Evolutionary conservation across 176 grass and related monocot genomes (phyloP).

Genomic region (Zea mays): DNA sequence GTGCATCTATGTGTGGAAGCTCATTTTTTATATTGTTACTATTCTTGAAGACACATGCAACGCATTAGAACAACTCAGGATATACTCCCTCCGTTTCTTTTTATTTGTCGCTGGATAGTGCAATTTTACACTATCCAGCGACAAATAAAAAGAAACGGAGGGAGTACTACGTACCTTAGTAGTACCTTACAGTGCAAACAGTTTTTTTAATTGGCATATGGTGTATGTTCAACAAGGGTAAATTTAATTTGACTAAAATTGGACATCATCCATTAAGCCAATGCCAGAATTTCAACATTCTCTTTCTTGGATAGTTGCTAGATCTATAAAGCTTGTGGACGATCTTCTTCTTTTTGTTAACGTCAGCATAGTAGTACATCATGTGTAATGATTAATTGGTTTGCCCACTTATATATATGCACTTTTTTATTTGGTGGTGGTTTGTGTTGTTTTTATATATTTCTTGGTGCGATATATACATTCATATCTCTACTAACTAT

Average conservation of each 20-base stretch:
- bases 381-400: not conserved
- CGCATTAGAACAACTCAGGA: not conserved
- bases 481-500: no score
- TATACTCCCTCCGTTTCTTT: no score
- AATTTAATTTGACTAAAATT: constrained; percentile 37
- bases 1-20: not conserved
- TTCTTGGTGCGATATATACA: not conserved
- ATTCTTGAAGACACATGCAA: constrained; percentile 2
- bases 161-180: no score
- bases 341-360: not conserved
- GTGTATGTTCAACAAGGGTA: no score
- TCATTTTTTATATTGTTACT: not conserved
- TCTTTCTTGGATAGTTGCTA: not conserved
- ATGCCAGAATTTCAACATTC: not conserved
- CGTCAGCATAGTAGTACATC: not conserved
- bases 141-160: no score
- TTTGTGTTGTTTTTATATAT: not conserved
- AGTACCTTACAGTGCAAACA: no score
- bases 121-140: no score
- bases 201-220: no score
- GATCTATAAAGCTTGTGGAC: not conserved
- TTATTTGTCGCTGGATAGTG: no score
- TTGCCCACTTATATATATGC: not conserved
- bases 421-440: not conserved
- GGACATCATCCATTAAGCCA: constrained; percentile 18